Base-by-base conservation (phyloP, 306 rosid species). In the Bauhinia variegata region DNA sequence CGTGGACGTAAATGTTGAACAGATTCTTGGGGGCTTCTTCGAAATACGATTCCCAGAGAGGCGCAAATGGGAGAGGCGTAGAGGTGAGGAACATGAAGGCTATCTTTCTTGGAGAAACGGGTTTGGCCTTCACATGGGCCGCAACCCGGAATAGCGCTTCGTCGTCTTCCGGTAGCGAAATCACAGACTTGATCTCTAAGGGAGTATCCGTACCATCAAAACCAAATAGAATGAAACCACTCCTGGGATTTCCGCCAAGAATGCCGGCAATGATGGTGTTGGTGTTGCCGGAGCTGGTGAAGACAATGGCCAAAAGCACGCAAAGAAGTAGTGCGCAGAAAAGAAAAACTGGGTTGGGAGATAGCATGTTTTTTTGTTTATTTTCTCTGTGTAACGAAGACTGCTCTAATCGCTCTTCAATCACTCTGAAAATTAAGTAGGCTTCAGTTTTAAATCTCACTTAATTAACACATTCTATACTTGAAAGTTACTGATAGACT, bases 1-100 rank as follows among this genome's bases (percentile, higher is more conserved):
- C 91, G 49, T 91, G 95, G 66, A 91, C 17, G 77, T 91, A 91
- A 10, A 91, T 49, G 6, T 80, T 84, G 80, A 42, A 88, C 6
- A 71, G 78, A 13, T 52, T 58, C 2, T 72, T 52, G 0, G 82
- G 69, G 42, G 83, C 75, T 18, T 55, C 13, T 51, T 68, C 48
- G 68, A 88, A 88, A 63, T 69, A 88, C 0, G 75, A 43, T 37
- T 91, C 88, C 96, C 97, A 88, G 0, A 86, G 78, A 0, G 91
- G 89, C 0, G 96, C 86, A 8, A 86, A 82, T 5, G 89, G 92
- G 39, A 91, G 87, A 37, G 89, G 82, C 0, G 73, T 50, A 1
- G 73, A 82, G 16, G 96, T 91, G 39, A 88, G 73, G 63, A 88
- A 88, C 86, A 86, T 71, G 79, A 88, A 86, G 1, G 92, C 96